phyloP scores from a whole-genome alignment of 306 rosid genomes.

The Datisca glomerata region DNA sequence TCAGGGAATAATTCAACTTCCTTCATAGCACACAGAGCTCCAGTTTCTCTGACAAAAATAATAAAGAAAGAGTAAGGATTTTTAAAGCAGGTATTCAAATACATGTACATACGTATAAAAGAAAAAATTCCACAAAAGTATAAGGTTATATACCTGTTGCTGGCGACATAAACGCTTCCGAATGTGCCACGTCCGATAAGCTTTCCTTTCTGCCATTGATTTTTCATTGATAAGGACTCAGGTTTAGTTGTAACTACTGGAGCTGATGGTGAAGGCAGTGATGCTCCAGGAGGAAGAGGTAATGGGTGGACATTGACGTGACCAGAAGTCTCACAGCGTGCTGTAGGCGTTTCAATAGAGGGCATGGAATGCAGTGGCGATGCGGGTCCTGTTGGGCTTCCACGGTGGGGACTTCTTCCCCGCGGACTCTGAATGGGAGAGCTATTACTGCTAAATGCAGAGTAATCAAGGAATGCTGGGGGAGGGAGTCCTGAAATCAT shows the following conservation, averaged over 20 bases:
- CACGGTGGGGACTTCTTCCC: conserved; percentile 27
- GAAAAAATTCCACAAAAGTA: not conserved
- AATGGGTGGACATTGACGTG: conserved; percentile 58
- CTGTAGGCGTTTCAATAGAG: conserved; percentile 25
- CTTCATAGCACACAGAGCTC: conserved; percentile 98
- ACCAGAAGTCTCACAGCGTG: conserved; percentile 35
- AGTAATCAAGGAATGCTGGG: conserved; percentile 41
- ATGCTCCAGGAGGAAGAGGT: conserved; percentile 83
- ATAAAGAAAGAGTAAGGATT: conserved; percentile 6
- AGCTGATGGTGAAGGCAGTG: conserved; percentile 31
- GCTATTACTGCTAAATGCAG: conserved; percentile 25
- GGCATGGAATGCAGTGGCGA: conserved; percentile 15
- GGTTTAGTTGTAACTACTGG: conserved; percentile 24
- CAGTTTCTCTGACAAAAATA: conserved; percentile 48
- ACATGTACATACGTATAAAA: conserved; percentile 15
- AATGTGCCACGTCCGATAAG: conserved; percentile 98
- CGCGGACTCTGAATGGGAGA: conserved; percentile 61
- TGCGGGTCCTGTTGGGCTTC: conserved; percentile 28
- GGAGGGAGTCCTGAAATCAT: conserved; percentile 17
- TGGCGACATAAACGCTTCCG: conserved; percentile 89
- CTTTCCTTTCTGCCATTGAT: conserved; percentile 93
- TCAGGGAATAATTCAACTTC: conserved; percentile 79
- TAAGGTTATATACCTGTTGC: conserved; percentile 51
- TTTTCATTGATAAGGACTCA: conserved; percentile 46
- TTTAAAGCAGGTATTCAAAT: too few species aligned